Evolutionary conservation across 768 basidiomycete genomes (phyloP).

Genomic region (Candolleomyces eurysporus): DNA sequence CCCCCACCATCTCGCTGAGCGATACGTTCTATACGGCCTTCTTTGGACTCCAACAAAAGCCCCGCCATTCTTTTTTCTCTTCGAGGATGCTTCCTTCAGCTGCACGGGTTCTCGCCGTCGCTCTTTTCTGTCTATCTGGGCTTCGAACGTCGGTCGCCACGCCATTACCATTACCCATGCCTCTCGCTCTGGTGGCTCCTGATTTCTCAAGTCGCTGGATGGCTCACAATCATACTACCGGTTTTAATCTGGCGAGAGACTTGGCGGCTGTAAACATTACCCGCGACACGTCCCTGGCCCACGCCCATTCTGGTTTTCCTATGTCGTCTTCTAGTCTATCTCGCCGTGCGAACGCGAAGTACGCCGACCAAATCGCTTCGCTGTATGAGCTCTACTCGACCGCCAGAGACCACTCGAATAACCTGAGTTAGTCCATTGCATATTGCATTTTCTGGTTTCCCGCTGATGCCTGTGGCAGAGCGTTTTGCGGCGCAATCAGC

Average conservation of each 20-base stretch:
- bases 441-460: slow-evolving; percentile 6
- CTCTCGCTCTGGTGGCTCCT: slow-evolving; percentile 22
- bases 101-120: slow-evolving; percentile 38
- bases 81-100: slow-evolving; percentile 29
- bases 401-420: slow-evolving; percentile 6
- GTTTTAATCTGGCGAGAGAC: slow-evolving; percentile 4
- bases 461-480: slow-evolving; percentile 18
- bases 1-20: slow-evolving; percentile 27
- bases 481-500: slow-evolving; percentile 32
- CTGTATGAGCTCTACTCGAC: slow-evolving; percentile 5
- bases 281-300: background rate
- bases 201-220: slow-evolving; percentile 26
- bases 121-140: slow-evolving; percentile 35
- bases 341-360: background rate
- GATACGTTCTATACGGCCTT: slow-evolving; percentile 12
- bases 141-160: slow-evolving; percentile 30
- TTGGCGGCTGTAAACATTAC: background rate
- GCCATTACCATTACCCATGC: slow-evolving; percentile 35
- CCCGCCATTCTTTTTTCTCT: slow-evolving; percentile 27
- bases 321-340: background rate
- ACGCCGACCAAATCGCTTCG: background rate
- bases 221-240: slow-evolving; percentile 6
- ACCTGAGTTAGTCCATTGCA: slow-evolving; percentile 27
- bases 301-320: background rate
- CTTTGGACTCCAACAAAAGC: slow-evolving; percentile 12